Evolutionary conservation across 2,329 filamentous ascomycete species (phyloP), one percentile per base, ranked within the genome.

Genomic region (Colletotrichum liaoningense): DNA sequence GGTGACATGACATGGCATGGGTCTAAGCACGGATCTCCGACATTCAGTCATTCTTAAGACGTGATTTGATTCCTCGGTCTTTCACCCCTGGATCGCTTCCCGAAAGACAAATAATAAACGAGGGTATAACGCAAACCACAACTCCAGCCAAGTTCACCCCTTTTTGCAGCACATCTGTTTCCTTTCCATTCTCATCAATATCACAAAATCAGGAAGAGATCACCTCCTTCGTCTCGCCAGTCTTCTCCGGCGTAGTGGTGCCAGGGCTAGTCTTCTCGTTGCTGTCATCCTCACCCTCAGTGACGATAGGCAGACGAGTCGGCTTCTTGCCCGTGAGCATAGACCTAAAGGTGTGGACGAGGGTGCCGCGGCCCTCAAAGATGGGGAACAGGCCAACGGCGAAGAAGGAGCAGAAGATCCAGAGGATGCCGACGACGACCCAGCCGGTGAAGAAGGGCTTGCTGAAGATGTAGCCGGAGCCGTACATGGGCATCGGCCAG

Each of bases 401-500:
- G 68, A 92, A 86, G 2, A 92, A 84, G 3, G 91, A 93, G 77
- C 89, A 90, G 80, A 95, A 95, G 76, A 96, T 88, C 94, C 94
- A 97, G 55, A 95, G 86, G 67, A 97, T 93, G 11, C 92, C 93
- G 9, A 94, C 90, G 1, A 90, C 87, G 12, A 95, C 90, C 93
- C 93, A 96, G 58, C 93, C 93, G 0, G 93, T 94, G 83, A 96
- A 97, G 86, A 97, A 97, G 28, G 87, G 87, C 86, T 94, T 93
- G 81, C 88, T 91, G 83, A 97, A 97, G 67, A 98, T 89, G 80
- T 98, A 98, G 1, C 89, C 89, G 0, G 88, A 88, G 12, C 94
- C 95, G 79, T 97, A 98, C 91, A 98, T 92, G 1, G 95, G 95
- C 89, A 98, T 96, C 0, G 95, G 95, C 95, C 95, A 98, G 19